Base-by-base conservation (phyloP, 208 protist genomes). In the Acanthamoeba lugdunensis region DNA sequence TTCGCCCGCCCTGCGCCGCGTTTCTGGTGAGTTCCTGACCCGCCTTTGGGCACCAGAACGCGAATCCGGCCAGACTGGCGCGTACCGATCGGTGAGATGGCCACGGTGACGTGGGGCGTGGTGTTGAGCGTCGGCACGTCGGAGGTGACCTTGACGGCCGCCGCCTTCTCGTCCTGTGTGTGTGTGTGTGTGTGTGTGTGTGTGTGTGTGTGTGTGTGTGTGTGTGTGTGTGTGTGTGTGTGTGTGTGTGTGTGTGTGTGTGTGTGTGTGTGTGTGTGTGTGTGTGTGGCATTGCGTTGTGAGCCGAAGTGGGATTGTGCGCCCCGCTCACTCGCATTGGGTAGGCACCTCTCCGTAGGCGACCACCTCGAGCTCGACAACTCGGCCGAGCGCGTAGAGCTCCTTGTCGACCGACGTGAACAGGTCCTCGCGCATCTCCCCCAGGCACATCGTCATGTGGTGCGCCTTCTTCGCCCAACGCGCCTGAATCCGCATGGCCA, bases 401-500 rank as follows among this genome's bases (percentile, higher is more conserved):
- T 52, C 16, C 37, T 88, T 88, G 54, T 88, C 81, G 23, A 56
- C 81, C 14, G 81, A 56, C 5, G 81, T 14, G 52, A 88, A 67
- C 81, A 88, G 37, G 52, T 88, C 81, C 81, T 88, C 81, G 13
- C 30, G 48, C 81, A 88, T 65, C 54, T 88, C 81, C 13, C 81
- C 81, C 54, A 88, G 37, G 52, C 52, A 67, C 81, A 88, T 88
- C 25, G 81, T 88, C 81, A 88, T 88, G 81, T 88, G 81, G 81
- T 88, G 52, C 25, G 81, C 81, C 81, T 88, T 88, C 28, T 33
- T 81, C 71, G 41, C 41, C 71, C 71, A 81, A 14, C 71, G 71
- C 14, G 3, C 37, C 71, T 81, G 63, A 2, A 13, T 69, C 14
- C n/a, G n/a, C 63, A 69, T 14, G 14, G 14, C 9, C 52, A 14